Percentiles rank a stretch among this genome's conserved stretches.
phyloP scores from a whole-genome alignment of 129 eudicot species.

The Pittosporum tobira region DNA sequence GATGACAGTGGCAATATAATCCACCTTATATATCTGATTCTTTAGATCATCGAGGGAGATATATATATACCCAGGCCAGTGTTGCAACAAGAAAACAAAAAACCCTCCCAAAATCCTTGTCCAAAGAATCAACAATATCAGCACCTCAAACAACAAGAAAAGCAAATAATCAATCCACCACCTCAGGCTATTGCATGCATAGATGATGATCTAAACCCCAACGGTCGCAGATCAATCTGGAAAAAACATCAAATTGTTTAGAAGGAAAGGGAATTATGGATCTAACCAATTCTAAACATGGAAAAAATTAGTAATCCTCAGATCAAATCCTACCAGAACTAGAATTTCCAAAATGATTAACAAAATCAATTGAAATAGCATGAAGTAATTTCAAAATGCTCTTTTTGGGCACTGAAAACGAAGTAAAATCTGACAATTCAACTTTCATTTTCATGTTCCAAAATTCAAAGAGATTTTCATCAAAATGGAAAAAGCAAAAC shows the following conservation, averaged over 20 bases:
- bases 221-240: neutral
- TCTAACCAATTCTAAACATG: constrained; percentile 3
- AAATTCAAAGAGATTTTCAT: neutral
- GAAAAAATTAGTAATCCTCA: constrained; percentile 8
- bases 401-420: constrained; percentile 14
- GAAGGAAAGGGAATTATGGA: neutral
- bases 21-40: no score
- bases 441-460: neutral
- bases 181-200: neutral
- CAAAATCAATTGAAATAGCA: neutral
- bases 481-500: neutral
- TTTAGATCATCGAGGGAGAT: neutral
- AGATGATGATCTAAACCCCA: neutral
- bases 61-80: no score
- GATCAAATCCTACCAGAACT: constrained; percentile 30
- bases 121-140: neutral
- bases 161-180: neutral
- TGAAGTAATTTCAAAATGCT: constrained; percentile 14
- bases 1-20: no score
- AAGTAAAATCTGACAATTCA: constrained; percentile 16
- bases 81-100: neutral
- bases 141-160: neutral
- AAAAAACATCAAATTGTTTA: neutral
- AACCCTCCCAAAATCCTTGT: no score
- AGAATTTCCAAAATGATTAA: constrained; percentile 7